Percentiles rank a stretch among this genome's conserved stretches.
phyloP scores from a whole-genome alignment of 441 rosid species.

The Omphalea diandra region DNA sequence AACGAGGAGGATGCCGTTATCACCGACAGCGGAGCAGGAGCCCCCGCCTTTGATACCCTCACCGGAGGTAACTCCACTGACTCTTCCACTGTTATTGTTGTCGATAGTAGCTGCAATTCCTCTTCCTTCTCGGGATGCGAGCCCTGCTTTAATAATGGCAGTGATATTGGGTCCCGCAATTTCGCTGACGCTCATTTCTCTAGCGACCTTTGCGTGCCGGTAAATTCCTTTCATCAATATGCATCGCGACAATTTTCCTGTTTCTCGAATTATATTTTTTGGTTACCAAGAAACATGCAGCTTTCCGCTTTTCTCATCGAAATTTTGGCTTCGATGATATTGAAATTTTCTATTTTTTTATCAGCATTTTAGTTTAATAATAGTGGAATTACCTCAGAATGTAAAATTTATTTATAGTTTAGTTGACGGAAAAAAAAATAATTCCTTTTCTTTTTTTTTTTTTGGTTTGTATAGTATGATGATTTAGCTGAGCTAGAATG shows the following conservation, averaged over 20 bases:
- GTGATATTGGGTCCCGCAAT: constrained; percentile 37
- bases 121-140: constrained; percentile 51
- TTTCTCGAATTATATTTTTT: not conserved
- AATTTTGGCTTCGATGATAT: too few species aligned
- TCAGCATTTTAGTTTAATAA: too few species aligned
- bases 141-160: constrained; percentile 35
- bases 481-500: constrained; percentile 93
- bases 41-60: constrained; percentile 26
- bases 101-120: constrained; percentile 66
- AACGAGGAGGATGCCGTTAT: constrained; percentile 59
- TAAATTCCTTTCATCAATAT: constrained; percentile 30
- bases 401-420: too few species aligned
- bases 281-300: not conserved
- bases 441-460: constrained; percentile 6
- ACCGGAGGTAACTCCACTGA: constrained; percentile 46
- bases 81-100: constrained; percentile 55
- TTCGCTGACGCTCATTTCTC: constrained; percentile 48
- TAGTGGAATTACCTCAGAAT: too few species aligned
- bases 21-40: constrained; percentile 22
- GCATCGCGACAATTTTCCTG: too few species aligned
- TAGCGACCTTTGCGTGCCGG: constrained; percentile 83
- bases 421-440: not conserved
- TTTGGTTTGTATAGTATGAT: constrained; percentile 51
- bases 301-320: too few species aligned
- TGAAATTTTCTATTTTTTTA: too few species aligned